Base-by-base conservation (phyloP, 768 basidiomycete species). In the Serendipita indica region DNA sequence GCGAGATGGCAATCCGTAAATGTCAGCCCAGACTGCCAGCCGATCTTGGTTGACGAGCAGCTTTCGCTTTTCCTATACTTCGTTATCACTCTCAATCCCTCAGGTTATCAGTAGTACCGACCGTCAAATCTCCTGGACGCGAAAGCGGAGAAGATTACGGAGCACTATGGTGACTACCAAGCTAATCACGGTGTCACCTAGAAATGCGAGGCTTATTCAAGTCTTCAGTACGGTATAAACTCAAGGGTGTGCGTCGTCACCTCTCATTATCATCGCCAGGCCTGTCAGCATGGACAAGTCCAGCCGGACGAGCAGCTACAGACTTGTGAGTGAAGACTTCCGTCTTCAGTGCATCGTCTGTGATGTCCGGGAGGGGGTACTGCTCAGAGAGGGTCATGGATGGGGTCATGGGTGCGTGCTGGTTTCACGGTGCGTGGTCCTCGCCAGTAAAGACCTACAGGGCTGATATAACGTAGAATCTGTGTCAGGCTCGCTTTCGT, bases 301-400 rank as follows among this genome's bases (percentile, higher is more conserved):
- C 16, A n/a, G 49, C 49, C n/a, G 49, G 20, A 10, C 20, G 20
- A 7, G 5, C 49, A 4, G 49, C 30, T 3, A 32, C 22, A 14
- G 49, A 54, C 30, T 30, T 54, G 30, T 54, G 49, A 7, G 49
- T 54, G n/a, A 54, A 54, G 3, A 54, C 49, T 32, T 27, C 6
- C 20, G 7, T 32, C 7, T 28, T 18, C 7, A 54, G 49, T 22
- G 20, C 49, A 10, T 54, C 49, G n/a, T 30, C 30, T 10, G 20
- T 27, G 20, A 54, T 54, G 3, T 25, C 30, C 3, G 49, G 49
- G 22, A 54, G 20, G 4, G 49, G 49, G 49, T 22, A 32, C n/a
- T 30, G 3, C 7, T 54, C 49, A 10, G 10, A 10, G 35, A 37
- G 35, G 35, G n/a, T 37, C n/a, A n/a, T 10, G 35, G 35, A 37